Evolutionary conservation across 169 alveolate genomes (phyloP).

Genomic region (Eimeria zaria): DNA sequence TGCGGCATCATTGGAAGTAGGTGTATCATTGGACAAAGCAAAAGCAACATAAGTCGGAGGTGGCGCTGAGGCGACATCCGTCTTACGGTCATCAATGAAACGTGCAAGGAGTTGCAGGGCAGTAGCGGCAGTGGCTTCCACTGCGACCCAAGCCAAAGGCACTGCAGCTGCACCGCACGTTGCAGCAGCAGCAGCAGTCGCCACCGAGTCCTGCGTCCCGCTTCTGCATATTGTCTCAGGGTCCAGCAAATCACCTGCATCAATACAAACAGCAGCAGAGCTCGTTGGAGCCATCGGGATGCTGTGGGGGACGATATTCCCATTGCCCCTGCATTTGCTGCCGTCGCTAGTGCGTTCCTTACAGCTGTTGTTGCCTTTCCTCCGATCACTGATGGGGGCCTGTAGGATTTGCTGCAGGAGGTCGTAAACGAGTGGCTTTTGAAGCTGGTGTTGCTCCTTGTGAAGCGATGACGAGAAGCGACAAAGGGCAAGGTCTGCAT

Average conservation of each 20-base stretch:
- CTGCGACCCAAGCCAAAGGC: slow-evolving; percentile 26
- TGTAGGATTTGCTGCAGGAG: slow-evolving; percentile 51
- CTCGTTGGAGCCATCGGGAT: background rate
- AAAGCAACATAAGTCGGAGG: background rate
- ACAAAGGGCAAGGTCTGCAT: slow-evolving; percentile 22
- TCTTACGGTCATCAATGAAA: background rate
- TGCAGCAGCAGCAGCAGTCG: slow-evolving; percentile 17
- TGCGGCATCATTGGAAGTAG: background rate
- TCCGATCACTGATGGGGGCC: background rate
- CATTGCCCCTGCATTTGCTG: background rate
- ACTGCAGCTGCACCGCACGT: background rate
- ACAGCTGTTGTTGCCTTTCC: background rate
- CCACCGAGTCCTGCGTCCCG: background rate
- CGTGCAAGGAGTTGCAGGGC: slow-evolving; percentile 20
- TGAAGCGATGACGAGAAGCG: background rate
- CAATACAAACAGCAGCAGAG: background rate
- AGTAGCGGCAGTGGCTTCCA: background rate
- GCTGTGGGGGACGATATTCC: background rate
- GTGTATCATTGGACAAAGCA: background rate
- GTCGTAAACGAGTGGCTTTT: slow-evolving; percentile 17
- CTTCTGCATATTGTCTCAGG: background rate
- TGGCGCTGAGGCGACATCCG: background rate
- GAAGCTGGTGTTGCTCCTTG: slow-evolving; percentile 30
- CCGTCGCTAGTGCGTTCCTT: background rate
- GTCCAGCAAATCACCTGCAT: background rate